Conservation (phyloP, 1,284 basidiomycete species). For the Ceratorhiza oryzae-sativae region DNA sequence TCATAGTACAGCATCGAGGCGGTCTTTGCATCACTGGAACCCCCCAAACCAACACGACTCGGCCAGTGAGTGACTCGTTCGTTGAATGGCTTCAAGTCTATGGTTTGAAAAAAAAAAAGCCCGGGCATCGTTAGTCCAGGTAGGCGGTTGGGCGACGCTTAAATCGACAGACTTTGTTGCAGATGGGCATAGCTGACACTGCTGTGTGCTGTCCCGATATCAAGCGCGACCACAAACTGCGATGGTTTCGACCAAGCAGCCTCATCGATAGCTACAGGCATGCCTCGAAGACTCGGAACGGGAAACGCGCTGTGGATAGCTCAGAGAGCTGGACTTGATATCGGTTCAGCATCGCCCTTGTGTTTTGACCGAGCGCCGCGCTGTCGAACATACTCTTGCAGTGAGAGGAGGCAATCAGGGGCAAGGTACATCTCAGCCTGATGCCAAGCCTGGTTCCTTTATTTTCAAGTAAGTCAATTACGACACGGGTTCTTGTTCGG, state of each 20-base stretch:
- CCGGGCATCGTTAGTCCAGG: no score
- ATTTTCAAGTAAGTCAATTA: no score
- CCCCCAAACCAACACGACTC: neutral
- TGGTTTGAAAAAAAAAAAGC: neutral
- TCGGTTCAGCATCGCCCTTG: no score
- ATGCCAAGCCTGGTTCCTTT: no score
- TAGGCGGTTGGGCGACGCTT: no score
- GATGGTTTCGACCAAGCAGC: neutral
- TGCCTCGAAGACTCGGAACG: neutral
- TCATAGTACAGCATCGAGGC: slow-evolving; percentile 37
- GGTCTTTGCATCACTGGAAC: slow-evolving; percentile 27
- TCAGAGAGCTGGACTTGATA: no score
- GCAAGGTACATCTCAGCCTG: no score
- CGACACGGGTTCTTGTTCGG: no score
- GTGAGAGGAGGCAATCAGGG: no score
- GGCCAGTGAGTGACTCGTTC: slow-evolving; percentile 27
- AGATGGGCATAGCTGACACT: slow-evolving; percentile 9
- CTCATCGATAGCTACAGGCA: neutral
- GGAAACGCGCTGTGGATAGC: no score
- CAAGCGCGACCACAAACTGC: slow-evolving; percentile 20
- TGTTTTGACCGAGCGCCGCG: no score
- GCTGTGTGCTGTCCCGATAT: slow-evolving; percentile 12
- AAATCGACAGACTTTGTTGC: neutral
- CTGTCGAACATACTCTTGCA: no score
- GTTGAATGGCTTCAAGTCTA: neutral